Base-by-base conservation (phyloP, 805 yeast genomes). In the Torulaspora indica region DNA sequence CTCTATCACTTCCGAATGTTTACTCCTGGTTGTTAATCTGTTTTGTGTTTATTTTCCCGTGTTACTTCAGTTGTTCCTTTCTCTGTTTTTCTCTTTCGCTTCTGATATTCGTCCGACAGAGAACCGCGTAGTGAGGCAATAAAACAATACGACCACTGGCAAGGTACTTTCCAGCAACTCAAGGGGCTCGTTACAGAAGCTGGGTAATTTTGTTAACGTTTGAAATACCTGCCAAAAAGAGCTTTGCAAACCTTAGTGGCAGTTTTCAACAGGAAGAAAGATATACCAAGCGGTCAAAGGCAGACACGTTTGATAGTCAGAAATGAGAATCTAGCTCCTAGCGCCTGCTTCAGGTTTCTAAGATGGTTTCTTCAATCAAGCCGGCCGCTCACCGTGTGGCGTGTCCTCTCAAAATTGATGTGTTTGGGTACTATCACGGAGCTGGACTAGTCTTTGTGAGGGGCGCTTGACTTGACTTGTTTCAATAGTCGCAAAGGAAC, bases 31-130 rank as follows among this genome's bases (percentile, higher is more conserved):
- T 14, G 35, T 32, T 38, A 24, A 27, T 31, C 30, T 38, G 29
- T 38, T 38, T 38, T 38, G 36, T 38, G 42, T 38, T 38, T 38
- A 38, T 38, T 38, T 31, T 38, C 35, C 35, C 35, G 35, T 38
- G 42, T 32, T n/a, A 23, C 42, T 38, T 38, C 23, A 13, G 35
- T 38, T 30, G 30, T 38, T 38, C 42, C 42, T 31, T 30, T 32
- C 36, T 30, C 40, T 38, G 40, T 28, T 38, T 38, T 38, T 38
- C 40, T 38, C 40, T 31, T 31, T 35, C 39, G 40, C 40, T 38
- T 13, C 40, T 28, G 20, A 24, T 30, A 38, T 31, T 38, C 40
- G 31, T 38, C 23, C 28, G 40, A 38, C 40, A 38, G 42, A 32
- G 42, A 29, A 38, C 17, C 30, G 42, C 42, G 37, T 23, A 38